A percentile compares a stretch with the other conserved stretches of the same genome.
phyloP scores from a whole-genome alignment of 805 yeast genomes.

The Zygoascus bituminiphila region DNA sequence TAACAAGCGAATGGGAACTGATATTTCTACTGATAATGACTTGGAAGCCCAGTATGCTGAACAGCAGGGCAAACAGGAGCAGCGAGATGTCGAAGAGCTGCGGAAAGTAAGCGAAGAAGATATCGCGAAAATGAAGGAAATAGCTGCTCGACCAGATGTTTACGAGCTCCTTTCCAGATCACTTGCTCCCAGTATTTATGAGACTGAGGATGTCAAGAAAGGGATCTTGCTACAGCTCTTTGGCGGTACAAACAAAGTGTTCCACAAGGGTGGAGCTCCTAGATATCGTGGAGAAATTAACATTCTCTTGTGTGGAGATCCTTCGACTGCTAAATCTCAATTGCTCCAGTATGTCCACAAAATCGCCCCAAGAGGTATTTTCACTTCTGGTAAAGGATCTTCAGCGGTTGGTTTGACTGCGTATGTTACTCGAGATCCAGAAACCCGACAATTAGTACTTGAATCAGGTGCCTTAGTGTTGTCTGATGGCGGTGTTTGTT shows the following conservation, averaged over 20 bases:
- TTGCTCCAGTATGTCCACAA: constrained; percentile 90
- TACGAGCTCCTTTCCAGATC: constrained; percentile 84
- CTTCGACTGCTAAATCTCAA: constrained; percentile 96
- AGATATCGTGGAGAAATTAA: constrained; percentile 94
- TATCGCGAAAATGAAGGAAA: constrained; percentile 50
- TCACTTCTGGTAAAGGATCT: constrained; percentile 97
- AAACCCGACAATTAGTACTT: constrained; percentile 84
- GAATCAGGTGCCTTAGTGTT: constrained; percentile 95
- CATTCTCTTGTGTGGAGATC: constrained; percentile 90
- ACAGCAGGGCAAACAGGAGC: constrained; percentile 43
- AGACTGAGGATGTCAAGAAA: constrained; percentile 93
- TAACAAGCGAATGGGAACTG: constrained; percentile 71
- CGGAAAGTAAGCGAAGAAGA: constrained; percentile 65
- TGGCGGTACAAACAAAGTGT: constrained; percentile 90
- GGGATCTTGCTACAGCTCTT: constrained; percentile 88
- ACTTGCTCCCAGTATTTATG: constrained; percentile 93
- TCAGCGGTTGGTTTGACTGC: constrained; percentile 99
- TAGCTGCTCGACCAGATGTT: constrained; percentile 63
- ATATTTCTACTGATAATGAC: constrained; percentile 48
- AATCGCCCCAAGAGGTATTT: constrained; percentile 96
- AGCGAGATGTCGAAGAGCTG: constrained; percentile 67
- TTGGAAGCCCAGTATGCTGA: constrained; percentile 32
- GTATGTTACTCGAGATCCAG: constrained; percentile 87
- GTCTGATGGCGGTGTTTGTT: constrained; percentile 97
- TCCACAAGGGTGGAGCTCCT: constrained; percentile 72